Percentiles rank a stretch among this genome's conserved stretches.
Evolutionary conservation across 495 filamentous ascomycete genomes (phyloP).

Genomic region (Penicillium robsamsonii): DNA sequence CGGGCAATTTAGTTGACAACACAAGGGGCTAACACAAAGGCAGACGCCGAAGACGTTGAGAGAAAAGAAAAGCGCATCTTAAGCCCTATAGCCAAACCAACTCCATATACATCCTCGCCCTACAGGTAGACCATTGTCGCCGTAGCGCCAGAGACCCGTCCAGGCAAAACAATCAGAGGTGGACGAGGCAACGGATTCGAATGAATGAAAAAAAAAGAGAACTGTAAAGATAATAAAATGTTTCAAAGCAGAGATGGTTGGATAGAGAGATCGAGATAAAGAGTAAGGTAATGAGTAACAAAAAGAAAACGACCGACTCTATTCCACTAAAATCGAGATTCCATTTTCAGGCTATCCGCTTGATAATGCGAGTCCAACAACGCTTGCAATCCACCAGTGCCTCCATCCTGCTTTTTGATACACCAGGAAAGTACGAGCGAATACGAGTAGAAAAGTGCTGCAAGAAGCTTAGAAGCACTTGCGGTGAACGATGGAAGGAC

Average conservation of each 20-base stretch:
- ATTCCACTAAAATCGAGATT: slow-evolving; percentile 50
- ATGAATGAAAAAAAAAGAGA: slow-evolving; percentile 6
- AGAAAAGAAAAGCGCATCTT: slow-evolving; percentile 16
- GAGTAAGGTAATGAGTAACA: slow-evolving; percentile 15
- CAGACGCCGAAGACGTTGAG: not conserved
- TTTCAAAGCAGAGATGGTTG: slow-evolving; percentile 10
- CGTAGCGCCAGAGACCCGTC: slow-evolving; percentile 5
- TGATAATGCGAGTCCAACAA: slow-evolving; percentile 50
- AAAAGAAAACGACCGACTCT: slow-evolving; percentile 39
- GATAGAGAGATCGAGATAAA: slow-evolving; percentile 12
- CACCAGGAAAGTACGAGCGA: slow-evolving; percentile 50
- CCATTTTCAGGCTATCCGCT: slow-evolving; percentile 50
- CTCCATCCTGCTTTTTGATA: slow-evolving; percentile 51
- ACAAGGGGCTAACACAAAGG: slow-evolving; percentile 23
- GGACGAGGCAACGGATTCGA: slow-evolving; percentile 4
- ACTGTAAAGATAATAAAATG: not conserved
- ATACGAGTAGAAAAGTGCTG: slow-evolving; percentile 40
- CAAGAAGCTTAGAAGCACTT: slow-evolving; percentile 92
- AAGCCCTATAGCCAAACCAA: slow-evolving; percentile 13
- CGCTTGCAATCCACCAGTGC: slow-evolving; percentile 44
- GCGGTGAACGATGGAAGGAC: slow-evolving; percentile 99
- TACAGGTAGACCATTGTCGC: slow-evolving; percentile 16
- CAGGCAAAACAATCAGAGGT: slow-evolving; percentile 1
- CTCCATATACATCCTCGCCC: slow-evolving; percentile 29
- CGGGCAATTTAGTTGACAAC: slow-evolving; percentile 25